Conservation (phyloP, 1,284 basidiomycete genomes). For the Coniferiporia sulphurascens region DNA sequence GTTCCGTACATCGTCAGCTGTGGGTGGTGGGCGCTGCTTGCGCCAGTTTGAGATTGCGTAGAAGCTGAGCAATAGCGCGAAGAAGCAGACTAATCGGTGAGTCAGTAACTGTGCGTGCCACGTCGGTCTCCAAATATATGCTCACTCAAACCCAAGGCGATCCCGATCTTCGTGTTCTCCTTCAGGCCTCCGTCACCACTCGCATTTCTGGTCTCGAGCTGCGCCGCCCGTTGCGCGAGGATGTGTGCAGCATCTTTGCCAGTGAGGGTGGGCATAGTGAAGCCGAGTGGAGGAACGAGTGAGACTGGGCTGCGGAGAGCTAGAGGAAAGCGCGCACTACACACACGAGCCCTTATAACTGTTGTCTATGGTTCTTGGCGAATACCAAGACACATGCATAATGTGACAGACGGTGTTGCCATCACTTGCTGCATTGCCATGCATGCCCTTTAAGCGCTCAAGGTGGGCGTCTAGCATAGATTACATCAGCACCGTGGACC, state of each 20-base stretch:
- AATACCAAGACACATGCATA: background rate
- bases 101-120: background rate
- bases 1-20: slow-evolving; percentile 1
- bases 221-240: background rate
- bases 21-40: slow-evolving; percentile 7
- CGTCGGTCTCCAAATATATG: background rate
- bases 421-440: too few species aligned
- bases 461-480: too few species aligned
- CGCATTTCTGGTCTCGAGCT: slow-evolving; percentile 1
- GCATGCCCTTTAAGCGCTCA: too few species aligned
- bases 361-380: background rate
- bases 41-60: slow-evolving; percentile 25
- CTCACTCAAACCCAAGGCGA: slow-evolving; percentile 16
- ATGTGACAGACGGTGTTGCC: too few species aligned
- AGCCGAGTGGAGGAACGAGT: background rate
- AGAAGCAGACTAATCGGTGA: slow-evolving; percentile 23
- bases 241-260: background rate
- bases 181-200: slow-evolving; percentile 6
- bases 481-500: too few species aligned
- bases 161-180: slow-evolving; percentile 14
- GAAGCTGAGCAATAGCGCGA: slow-evolving; percentile 28
- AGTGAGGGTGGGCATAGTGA: background rate
- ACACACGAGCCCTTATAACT: background rate
- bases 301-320: background rate
- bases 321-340: background rate